phyloP scores from a whole-genome alignment of 495 filamentous ascomycete species.

The Acidiella bohemica region DNA sequence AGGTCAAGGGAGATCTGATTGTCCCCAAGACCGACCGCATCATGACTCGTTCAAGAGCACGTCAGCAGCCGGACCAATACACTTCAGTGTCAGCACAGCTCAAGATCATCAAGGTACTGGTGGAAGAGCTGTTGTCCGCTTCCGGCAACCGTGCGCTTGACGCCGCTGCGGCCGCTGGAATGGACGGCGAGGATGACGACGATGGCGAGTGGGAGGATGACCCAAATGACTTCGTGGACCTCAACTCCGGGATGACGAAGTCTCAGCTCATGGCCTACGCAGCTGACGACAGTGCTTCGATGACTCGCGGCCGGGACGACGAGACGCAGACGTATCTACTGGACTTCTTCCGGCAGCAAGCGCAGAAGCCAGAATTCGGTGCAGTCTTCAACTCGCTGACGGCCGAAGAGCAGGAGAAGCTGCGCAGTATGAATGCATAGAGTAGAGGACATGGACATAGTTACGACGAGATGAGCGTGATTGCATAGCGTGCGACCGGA shows the following conservation, averaged over 20 bases:
- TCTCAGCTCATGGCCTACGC: slow-evolving; percentile 64
- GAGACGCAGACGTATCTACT: slow-evolving; percentile 75
- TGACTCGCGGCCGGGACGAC: slow-evolving; percentile 46
- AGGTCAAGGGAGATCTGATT: slow-evolving; percentile 85
- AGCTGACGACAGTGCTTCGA: slow-evolving; percentile 42
- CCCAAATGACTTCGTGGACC: slow-evolving; percentile 51
- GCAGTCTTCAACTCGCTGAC: slow-evolving; percentile 33
- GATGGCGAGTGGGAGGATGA: slow-evolving; percentile 83
- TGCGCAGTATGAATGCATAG: slow-evolving; percentile 11
- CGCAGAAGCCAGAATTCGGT: slow-evolving; percentile 53
- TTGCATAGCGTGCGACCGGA: too few relatives aligned
- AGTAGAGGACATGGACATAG: too few relatives aligned
- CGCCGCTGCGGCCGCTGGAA: slow-evolving; percentile 24
- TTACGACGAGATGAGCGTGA: too few relatives aligned
- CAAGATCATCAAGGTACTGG: slow-evolving; percentile 91
- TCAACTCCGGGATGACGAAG: slow-evolving; percentile 35
- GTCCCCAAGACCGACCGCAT: slow-evolving; percentile 69
- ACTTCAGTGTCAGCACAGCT: slow-evolving; percentile 76
- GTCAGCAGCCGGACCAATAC: slow-evolving; percentile 71
- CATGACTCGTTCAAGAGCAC: slow-evolving; percentile 80
- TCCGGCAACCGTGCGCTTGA: slow-evolving; percentile 22
- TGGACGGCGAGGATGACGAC: slow-evolving; percentile 37
- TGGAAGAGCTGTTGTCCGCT: slow-evolving; percentile 70
- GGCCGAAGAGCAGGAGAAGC: slow-evolving; percentile 9
- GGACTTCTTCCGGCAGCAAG: slow-evolving; percentile 66